These are phyloP conservation scores for Sarocladium brachiariae DNA, from an alignment of 2,329 filamentous ascomycete genomes.

Conservation along the genomic window DNA sequence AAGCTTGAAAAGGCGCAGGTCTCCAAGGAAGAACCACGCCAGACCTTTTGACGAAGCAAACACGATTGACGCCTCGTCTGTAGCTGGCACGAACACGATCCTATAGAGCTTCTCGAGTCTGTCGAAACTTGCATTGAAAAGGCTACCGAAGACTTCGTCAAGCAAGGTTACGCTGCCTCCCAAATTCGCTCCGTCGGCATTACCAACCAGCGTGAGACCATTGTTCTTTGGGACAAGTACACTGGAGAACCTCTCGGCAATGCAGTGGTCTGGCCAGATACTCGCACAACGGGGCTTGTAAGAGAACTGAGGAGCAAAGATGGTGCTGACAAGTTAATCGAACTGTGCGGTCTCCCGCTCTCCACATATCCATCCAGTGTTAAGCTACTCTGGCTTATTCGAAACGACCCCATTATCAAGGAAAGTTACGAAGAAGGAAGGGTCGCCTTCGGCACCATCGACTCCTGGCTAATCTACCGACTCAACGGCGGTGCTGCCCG, in stretches of 20 bases:
- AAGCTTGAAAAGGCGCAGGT: constrained; percentile 20
- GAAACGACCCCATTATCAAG: constrained; percentile 59
- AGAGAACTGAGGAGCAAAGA: constrained; percentile 62
- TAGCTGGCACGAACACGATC: constrained; percentile 83
- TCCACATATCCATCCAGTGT: constrained; percentile 77
- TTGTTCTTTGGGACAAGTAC: constrained; percentile 69
- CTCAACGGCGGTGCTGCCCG: constrained; percentile 63
- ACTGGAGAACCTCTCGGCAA: constrained; percentile 74
- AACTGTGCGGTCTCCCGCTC: constrained; percentile 67
- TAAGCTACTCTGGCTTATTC: constrained; percentile 71
- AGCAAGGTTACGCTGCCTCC: constrained; percentile 56
- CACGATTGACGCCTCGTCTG: neutral
- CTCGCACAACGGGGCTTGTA: constrained; percentile 64
- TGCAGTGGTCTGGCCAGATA: constrained; percentile 81
- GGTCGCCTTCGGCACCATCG: constrained; percentile 72
- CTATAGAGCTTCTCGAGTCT: constrained; percentile 63
- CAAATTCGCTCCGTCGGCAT: constrained; percentile 73
- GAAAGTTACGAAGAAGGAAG: constrained; percentile 64
- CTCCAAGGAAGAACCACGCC: neutral
- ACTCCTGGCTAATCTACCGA: constrained; percentile 75
- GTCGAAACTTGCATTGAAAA: constrained; percentile 71
- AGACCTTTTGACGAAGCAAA: neutral
- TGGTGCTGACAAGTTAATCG: constrained; percentile 60
- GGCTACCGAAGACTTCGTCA: constrained; percentile 61
- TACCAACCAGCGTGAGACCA: constrained; percentile 80